phyloP scores from a whole-genome alignment of 768 basidiomycete genomes.

The Russula dissimulans region DNA sequence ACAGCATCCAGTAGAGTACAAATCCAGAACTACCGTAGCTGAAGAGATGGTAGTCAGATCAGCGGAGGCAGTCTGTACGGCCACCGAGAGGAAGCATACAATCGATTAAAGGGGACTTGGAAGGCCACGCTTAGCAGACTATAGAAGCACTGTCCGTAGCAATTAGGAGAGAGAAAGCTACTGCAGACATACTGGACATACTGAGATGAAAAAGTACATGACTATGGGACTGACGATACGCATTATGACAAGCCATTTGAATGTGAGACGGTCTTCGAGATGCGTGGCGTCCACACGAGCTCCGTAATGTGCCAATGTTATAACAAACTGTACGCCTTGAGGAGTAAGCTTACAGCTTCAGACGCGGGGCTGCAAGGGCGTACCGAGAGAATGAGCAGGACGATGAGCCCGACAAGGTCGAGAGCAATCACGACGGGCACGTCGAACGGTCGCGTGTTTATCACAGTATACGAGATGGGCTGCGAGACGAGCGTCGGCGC shows the following conservation, averaged over 20 bases:
- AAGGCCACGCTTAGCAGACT: constrained; percentile 53
- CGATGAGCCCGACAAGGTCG: constrained; percentile 28
- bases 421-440: constrained; percentile 35
- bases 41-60: constrained; percentile 8
- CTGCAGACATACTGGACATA: not conserved
- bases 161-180: not conserved
- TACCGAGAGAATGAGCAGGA: constrained; percentile 26
- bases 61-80: not conserved
- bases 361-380: not conserved
- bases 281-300: constrained; percentile 31
- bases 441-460: constrained; percentile 50
- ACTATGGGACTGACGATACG: constrained; percentile 33
- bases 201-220: constrained; percentile 31
- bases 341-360: not conserved
- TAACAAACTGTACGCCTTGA: not conserved
- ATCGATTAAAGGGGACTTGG: constrained; percentile 43
- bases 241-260: constrained; percentile 32
- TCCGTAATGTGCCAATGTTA: constrained; percentile 20
- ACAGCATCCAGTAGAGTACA: constrained; percentile 60
- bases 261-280: constrained; percentile 31
- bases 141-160: constrained; percentile 38
- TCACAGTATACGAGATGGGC: constrained; percentile 40
- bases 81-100: constrained; percentile 24
- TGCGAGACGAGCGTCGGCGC: constrained; percentile 43
- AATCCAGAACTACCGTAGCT: constrained; percentile 45